Evolutionary conservation across 2,329 filamentous ascomycete genomes (phyloP), one percentile per base, ranked within the genome.

Genomic region (Xylaria multiplex): DNA sequence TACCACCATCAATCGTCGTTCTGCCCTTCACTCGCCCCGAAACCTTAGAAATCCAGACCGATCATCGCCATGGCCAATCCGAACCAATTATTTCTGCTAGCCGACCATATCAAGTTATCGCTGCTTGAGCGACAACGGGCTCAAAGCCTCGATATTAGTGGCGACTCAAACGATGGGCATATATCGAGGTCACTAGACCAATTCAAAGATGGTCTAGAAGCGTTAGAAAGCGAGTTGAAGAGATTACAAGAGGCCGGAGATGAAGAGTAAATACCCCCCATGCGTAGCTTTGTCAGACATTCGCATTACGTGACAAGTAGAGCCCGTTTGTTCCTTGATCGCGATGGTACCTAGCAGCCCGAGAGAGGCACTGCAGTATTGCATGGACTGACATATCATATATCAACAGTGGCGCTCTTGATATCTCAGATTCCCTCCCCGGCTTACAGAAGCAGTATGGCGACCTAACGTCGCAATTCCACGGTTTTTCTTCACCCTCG

Each of bases 61-160:
- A 43, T 40, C 69, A 37, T 43, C 70, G 76, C 67, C 75, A 87
- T 87, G 85, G 81, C 84, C 69, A 89, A 85, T 72, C 80, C 86
- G 45, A 89, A 88, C 75, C 94, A 97, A 79, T 90, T 98, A 72
- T 93, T 94, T 78, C 90, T 98, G 60, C 88, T 98, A 64, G 93
- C 94, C 75, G 96, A 99, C 81, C 95, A 98, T 80, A 92, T 98
- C 84, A 97, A 98, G 81, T 88, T 98, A 68, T 97, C 94, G 14
- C 86, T 99, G 16, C 89, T 98, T 30, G 96, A 98, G 82, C 90
- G 95, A 65, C 91, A 97, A 81, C 90, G 95, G 65, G 93, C 94
- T 55, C 88, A 93, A 74, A 91, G 89, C 14, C 86, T 97, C 50
- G 90, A 93, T 72, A 86, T 97, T 62, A 88, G 93, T 65, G 88